Conservation (phyloP, 495 filamentous ascomycete genomes). For the Talaromyces proteolyticus region DNA sequence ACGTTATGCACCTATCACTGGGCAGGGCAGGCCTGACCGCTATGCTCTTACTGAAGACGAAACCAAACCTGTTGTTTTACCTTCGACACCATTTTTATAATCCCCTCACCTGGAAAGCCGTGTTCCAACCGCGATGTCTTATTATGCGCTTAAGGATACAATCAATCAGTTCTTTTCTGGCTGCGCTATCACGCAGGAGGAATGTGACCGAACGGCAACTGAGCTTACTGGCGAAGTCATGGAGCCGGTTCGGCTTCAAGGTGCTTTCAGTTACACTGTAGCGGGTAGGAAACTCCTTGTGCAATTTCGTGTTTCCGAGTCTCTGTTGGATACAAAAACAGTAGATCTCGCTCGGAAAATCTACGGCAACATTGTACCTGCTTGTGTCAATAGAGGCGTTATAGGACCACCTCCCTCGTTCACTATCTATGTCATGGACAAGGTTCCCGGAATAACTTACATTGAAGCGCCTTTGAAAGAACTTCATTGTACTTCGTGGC, state of each 20-base stretch:
- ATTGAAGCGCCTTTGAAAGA: background rate
- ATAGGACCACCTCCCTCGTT: background rate
- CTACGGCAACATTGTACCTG: conserved; percentile 3
- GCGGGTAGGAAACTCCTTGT: conserved; percentile 11
- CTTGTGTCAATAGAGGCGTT: background rate
- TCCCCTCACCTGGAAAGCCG: too few species aligned
- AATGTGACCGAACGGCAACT: conserved; percentile 7
- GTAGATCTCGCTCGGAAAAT: conserved; percentile 8
- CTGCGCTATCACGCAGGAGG: conserved; percentile 7
- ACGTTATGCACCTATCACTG: too few species aligned
- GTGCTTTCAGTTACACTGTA: conserved; percentile 20
- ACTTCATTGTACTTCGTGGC: conserved; percentile 8
- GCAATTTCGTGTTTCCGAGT: conserved; percentile 12
- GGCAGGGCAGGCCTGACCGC: too few species aligned
- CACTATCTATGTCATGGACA: background rate
- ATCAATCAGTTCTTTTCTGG: conserved; percentile 7
- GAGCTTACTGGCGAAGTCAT: conserved; percentile 7
- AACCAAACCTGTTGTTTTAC: too few species aligned
- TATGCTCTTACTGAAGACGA: too few species aligned
- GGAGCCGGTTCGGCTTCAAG: conserved; percentile 10
- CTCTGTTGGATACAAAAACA: conserved; percentile 7
- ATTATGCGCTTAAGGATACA: conserved; percentile 4
- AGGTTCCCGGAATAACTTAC: conserved; percentile 3
- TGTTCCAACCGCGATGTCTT: conserved; percentile 1
- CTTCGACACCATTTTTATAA: too few species aligned